Evolutionary conservation across 345 rosid genomes (phyloP).

Genomic region (Melaleuca alternifolia): DNA sequence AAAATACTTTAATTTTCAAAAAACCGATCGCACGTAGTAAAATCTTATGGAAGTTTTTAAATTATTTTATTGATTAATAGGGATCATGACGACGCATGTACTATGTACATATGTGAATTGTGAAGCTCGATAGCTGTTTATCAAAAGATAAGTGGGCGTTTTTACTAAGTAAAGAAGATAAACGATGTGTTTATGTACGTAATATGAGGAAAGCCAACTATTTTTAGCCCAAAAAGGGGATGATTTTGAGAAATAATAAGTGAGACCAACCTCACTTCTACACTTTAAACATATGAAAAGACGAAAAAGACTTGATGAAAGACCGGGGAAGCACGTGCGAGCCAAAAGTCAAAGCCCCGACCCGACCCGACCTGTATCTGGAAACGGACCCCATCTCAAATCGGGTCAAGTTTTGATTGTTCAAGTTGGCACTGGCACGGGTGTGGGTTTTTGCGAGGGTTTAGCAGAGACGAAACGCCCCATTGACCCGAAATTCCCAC

Average conservation of each 20-base stretch:
- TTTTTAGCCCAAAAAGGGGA: not conserved
- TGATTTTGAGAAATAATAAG: not conserved
- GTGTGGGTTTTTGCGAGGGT: not conserved
- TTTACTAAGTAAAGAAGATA: not conserved
- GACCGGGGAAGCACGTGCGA: not conserved
- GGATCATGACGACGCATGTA: accelerated
- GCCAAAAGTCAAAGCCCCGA: not conserved
- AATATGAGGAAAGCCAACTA: not conserved
- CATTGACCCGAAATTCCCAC: not conserved
- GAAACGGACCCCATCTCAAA: no score
- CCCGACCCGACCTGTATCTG: not conserved
- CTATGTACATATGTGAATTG: accelerated
- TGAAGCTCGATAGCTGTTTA: accelerated
- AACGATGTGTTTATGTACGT: not conserved
- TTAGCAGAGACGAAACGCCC: not conserved
- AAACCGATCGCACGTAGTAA: not conserved
- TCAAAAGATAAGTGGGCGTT: not conserved
- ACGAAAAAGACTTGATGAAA: not conserved
- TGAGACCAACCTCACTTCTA: not conserved
- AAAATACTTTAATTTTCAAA: not conserved
- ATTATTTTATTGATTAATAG: not conserved
- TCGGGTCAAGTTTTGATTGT: no score
- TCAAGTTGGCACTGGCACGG: not conserved
- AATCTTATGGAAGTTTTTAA: not conserved
- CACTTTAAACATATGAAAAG: not conserved